Conservation (phyloP, 768 basidiomycete species). For the Tephrocybe rancida region DNA sequence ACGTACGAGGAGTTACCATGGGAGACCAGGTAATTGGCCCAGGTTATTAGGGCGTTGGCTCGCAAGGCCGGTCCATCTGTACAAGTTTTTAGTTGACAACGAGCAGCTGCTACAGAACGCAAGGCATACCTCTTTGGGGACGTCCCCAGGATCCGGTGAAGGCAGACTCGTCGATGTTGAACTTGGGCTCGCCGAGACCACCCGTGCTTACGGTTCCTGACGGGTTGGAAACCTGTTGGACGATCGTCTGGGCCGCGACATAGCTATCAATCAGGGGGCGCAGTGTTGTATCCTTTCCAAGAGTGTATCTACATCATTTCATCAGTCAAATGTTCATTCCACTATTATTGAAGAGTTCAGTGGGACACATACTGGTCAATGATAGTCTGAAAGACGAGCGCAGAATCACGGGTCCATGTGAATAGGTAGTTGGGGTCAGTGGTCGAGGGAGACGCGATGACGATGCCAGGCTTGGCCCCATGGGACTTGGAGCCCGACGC, state of each 20-base stretch:
- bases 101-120: not conserved
- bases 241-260: slow-evolving; percentile 45
- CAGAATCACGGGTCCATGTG: slow-evolving; percentile 72
- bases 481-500: slow-evolving; percentile 44
- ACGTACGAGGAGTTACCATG: slow-evolving; percentile 50
- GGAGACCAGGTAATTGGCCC: slow-evolving; percentile 61
- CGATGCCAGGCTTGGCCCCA: slow-evolving; percentile 50
- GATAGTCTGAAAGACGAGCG: slow-evolving; percentile 58
- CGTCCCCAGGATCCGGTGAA: slow-evolving; percentile 59
- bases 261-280: slow-evolving; percentile 56
- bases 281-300: slow-evolving; percentile 52
- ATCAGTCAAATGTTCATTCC: not conserved
- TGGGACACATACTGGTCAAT: slow-evolving; percentile 36
- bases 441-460: slow-evolving; percentile 51
- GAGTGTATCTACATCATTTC: slow-evolving; percentile 31
- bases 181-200: slow-evolving; percentile 76
- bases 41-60: slow-evolving; percentile 65
- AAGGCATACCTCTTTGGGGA: slow-evolving; percentile 55
- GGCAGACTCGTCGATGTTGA: slow-evolving; percentile 65
- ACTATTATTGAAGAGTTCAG: too few relatives aligned
- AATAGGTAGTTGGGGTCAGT: slow-evolving; percentile 58
- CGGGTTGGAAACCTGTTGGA: slow-evolving; percentile 70
- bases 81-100: not conserved
- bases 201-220: slow-evolving; percentile 62
- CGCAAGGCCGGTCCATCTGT: slow-evolving; percentile 75